Evolutionary conservation across 768 basidiomycete genomes (phyloP), one percentile per base, ranked within the genome.

Genomic region (Naganishia vishniacii): DNA sequence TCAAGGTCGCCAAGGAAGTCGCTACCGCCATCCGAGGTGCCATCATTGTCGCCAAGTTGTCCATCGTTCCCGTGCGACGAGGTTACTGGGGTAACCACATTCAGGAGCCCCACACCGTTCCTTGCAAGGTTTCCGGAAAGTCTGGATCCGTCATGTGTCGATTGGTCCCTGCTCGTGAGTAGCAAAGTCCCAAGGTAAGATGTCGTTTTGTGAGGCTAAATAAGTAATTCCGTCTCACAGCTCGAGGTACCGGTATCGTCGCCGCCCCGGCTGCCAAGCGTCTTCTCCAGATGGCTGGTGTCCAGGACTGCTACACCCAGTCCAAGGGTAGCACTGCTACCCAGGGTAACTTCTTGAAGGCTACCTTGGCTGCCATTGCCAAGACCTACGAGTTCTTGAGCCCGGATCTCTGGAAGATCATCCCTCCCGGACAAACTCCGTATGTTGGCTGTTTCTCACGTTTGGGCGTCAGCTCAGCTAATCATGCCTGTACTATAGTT

Each of bases 51-150:
- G 95, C 95, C 76, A 99, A 99, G 78, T 85, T 99, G 70, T 91
- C 91, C 49, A 90, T 98, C 78, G 87, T 98, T 76, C 95, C 95
- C 72, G 95, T 99, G 68, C 89, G 95, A 73, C 83, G 95, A 81
- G 95, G 95, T 72, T 99, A 99, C 85, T 99, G 95, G 95, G 95
- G 95, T 82, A 89, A 91, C 73, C 89, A 91, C 74, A 93, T 99
- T 74, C 92, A 91, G 81, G 91, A 94, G 76, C 95, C 95, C 63
- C 95, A 99, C 83, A 99, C 95, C 66, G 93, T 99, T 62, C 95
- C 95, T 47, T 90, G 89, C 76, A 99, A 99, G 82, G 93, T 97
- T 77, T 87, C 87, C 80, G 95, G 95, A 69, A 98, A 98, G 84
- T 88, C 91, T 72, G 95, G 93, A 68, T 98, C 94, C 67, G 95